Base-by-base conservation (phyloP, 768 basidiomycete genomes). In the Mycena indigotica region DNA sequence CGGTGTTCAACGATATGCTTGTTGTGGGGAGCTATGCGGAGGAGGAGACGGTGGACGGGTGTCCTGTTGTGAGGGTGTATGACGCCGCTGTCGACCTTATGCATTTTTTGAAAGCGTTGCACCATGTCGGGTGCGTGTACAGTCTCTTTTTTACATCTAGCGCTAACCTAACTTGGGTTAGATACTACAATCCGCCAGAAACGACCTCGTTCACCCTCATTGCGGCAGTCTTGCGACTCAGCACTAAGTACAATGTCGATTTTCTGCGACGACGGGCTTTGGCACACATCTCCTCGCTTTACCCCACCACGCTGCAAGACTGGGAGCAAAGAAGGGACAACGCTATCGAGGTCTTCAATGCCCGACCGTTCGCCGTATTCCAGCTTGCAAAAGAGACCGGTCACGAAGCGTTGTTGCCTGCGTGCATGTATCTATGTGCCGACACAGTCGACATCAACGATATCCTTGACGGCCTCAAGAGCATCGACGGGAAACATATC, bases 181-280 rank as follows among this genome's bases (percentile, higher is more conserved):
- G 62, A 29, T 63, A 63, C 26, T 63, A 63, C 40, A 55, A 63
- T 48, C 62, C 62, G 13, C 52, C 52, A 6, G 62, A 63, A 24
- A 63, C 62, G 28, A 59, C 35, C 15, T 58, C 59, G 38, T 63
- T 63, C 24, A 29, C 57, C 24, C 53, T 64, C 19, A 60, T 64
- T 15, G 63, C 60, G 21, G 63, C 59, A 6, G 44, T 64, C 26
- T 30, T 64, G 39, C 63, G 63, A 30, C 53, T 64, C 4, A 61
- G 59, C 53, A 64, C 63, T 1, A 64, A 64, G 38, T 64, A 64
- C 35, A 61, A 64, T 19, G 63, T 64, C 32, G 59, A 60, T n/a
- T 41, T 58, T 6, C 30, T 64, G 5, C 63, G 63, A 1, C 50
- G 56, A 16, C 59, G 63, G 23, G 46, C 59, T 1, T 48, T 64